These are phyloP conservation scores for Trypanosoma theileri DNA, from an alignment of 208 protist species.

Conservation along the genomic window DNA sequence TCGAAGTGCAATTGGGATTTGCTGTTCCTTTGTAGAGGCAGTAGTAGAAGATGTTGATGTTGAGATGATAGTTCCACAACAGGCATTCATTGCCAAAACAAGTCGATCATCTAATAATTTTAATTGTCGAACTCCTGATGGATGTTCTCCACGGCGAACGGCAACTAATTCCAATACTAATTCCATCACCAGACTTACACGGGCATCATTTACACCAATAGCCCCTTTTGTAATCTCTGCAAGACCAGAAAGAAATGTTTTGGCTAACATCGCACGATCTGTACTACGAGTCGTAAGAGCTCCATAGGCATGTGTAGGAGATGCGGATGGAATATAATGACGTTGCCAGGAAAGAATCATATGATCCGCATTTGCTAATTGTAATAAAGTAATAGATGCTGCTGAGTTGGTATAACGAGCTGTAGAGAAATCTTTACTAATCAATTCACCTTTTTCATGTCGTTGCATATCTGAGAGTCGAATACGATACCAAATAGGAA, in stretches of 20 bases:
- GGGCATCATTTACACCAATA: neutral
- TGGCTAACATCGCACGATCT: constrained; percentile 67
- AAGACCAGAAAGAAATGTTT: constrained; percentile 77
- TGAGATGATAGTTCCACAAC: constrained; percentile 30
- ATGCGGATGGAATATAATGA: constrained; percentile 31
- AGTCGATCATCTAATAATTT: constrained; percentile 71
- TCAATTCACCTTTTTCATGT: constrained; percentile 68
- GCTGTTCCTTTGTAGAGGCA: constrained; percentile 27
- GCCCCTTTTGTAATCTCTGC: constrained; percentile 38
- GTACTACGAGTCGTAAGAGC: constrained; percentile 36
- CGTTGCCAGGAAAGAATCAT: constrained; percentile 66
- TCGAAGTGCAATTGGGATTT: constrained; percentile 11
- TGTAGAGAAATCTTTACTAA: constrained; percentile 63
- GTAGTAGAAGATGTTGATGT: constrained; percentile 38
- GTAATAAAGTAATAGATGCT: constrained; percentile 35
- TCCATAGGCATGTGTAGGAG: constrained; percentile 22
- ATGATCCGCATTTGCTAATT: constrained; percentile 46
- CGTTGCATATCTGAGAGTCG: constrained; percentile 78
- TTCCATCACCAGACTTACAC: constrained; percentile 55
- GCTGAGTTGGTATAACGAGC: constrained; percentile 43
- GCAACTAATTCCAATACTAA: constrained; percentile 68
- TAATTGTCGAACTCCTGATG: constrained; percentile 42
- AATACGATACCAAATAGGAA: constrained; percentile 52
- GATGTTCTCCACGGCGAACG: constrained; percentile 66
- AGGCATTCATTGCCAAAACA: constrained; percentile 71